Conservation (phyloP, 805 yeast genomes). For the Monosporozyma yasuniensis region DNA sequence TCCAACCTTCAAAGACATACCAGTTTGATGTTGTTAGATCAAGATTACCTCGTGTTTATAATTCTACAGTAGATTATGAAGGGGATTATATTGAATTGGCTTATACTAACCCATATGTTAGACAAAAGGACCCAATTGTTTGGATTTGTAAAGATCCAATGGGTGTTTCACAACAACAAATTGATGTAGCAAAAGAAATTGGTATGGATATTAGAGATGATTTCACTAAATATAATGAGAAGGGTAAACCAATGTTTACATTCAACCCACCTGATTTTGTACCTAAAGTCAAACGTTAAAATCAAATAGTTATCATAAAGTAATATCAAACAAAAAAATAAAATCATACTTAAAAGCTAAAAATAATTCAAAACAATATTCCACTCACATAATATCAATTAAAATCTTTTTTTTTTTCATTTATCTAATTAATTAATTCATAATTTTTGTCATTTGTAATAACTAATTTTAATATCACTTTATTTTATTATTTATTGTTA, state of each 20-base stretch:
- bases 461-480: too few species aligned
- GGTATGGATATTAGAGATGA: conserved; percentile 47
- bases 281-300: conserved; percentile 12
- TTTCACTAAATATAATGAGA: conserved; percentile 49
- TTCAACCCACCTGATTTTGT: conserved; percentile 70
- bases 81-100: conserved; percentile 27
- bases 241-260: conserved; percentile 42
- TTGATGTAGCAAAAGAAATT: conserved; percentile 45
- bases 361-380: not conserved
- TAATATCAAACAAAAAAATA: not conserved
- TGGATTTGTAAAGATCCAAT: conserved; percentile 65
- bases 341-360: not conserved
- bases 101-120: conserved; percentile 24
- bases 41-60: conserved; percentile 30
- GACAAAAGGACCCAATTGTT: conserved; percentile 39
- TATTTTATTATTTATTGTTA: too few species aligned
- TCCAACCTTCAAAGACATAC: conserved; percentile 39
- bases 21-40: conserved; percentile 38
- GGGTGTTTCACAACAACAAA: conserved; percentile 57
- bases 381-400: too few species aligned
- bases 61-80: conserved; percentile 28
- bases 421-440: not conserved
- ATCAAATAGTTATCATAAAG: not conserved
- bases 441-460: not conserved
- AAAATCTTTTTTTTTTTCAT: too few species aligned